Evolutionary conservation across 768 basidiomycete species (phyloP), one percentile per base, ranked within the genome.

Genomic region (Amanita muscaria): DNA sequence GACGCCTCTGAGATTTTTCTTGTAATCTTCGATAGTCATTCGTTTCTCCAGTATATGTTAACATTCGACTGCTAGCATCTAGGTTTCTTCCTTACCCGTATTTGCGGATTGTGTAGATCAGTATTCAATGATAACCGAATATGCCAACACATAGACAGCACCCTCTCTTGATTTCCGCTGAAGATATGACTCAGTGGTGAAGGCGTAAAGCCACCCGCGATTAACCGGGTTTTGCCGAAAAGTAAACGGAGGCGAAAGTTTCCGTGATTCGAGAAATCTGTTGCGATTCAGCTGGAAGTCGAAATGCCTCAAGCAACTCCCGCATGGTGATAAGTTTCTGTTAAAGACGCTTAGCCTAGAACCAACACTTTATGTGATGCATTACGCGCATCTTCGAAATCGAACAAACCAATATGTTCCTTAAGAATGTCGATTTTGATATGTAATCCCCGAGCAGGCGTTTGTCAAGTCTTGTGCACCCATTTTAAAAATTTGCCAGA

Each of bases 61-160:
- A 3, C 21, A 32, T 10, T 38, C 41, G n/a, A 2, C 19, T 36
- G 32, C 36, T 40, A 43, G 24, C 21, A 19, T 39, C n/a, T n/a
- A n/a, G n/a, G 19, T 18, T 39, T 25, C 18, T 11, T 4, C 30
- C 82, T 60, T 58, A 86, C 90, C 58, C 88, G 68, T 49, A 93
- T 77, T 71, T 96, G 91, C 10, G 93, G 92, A 58, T 88, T 97
- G 59, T 97, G 93, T 24, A 80, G 78, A 65, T 99, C 96, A 6
- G 96, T 99, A 64, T 99, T 99, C 40, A 99, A 76, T 77, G 61
- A 99, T 97, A 49, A 99, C 83, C 0, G 96, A 97, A 61, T 83
- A 99, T 1, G 94, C 79, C 19, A 99, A 66, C 6, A 99, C 87
- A 62, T 96, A 93, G 15, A 89, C 88, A 3, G 94, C 88, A 59